Percentiles rank a stretch among this genome's conserved stretches.
phyloP scores from a whole-genome alignment of 225 moss, liverwort and hornwort species.

The Straminergon stramineum region DNA sequence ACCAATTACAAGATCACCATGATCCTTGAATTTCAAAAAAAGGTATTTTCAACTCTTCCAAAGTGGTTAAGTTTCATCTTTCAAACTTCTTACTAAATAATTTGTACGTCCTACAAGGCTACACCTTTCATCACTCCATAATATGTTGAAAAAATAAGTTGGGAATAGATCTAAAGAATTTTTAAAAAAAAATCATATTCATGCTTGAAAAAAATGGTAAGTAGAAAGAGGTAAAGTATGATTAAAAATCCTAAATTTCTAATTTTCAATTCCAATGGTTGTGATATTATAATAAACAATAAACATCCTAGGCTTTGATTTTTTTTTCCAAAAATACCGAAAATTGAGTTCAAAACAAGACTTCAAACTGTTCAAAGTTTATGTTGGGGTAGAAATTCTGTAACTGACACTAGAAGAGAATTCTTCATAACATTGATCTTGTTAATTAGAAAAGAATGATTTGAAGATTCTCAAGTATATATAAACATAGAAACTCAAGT shows the following conservation, averaged over 20 bases:
- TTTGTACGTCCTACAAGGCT: too few species aligned
- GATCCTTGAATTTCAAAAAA: too few species aligned
- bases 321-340: neutral
- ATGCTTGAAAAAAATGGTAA: too few species aligned
- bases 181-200: too few species aligned
- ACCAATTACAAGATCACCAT: neutral
- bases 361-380: neutral
- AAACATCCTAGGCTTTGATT: neutral
- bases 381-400: neutral
- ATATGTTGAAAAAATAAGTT: too few species aligned
- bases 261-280: neutral
- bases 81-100: too few species aligned
- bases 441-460: neutral
- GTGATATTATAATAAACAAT: neutral
- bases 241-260: too few species aligned
- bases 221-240: too few species aligned
- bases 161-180: too few species aligned
- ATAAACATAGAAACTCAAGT: neutral
- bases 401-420: fast-evolving
- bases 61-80: neutral
- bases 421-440: neutral
- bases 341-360: neutral
- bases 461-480: neutral
- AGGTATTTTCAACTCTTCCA: neutral
- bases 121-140: too few species aligned